Evolutionary conservation across 2,329 filamentous ascomycete species (phyloP).

Genomic region (Claviceps fusiformis): DNA sequence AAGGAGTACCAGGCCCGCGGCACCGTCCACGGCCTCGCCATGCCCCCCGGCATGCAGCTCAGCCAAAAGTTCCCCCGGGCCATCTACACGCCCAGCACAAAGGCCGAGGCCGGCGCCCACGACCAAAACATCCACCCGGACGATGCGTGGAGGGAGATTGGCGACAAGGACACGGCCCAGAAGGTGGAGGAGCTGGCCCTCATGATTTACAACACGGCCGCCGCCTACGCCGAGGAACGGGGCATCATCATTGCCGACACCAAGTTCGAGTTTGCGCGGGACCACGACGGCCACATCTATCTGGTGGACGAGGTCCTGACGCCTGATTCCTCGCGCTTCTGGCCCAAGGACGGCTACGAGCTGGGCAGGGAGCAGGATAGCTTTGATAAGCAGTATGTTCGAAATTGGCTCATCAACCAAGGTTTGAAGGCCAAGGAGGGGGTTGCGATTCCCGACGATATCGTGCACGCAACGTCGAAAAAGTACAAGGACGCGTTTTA

Average conservation of each 20-base stretch:
- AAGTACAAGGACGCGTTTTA: slow-evolving; percentile 20
- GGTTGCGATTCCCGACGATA: slow-evolving; percentile 48
- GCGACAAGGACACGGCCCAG: slow-evolving; percentile 18
- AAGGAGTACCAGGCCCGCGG: slow-evolving; percentile 55
- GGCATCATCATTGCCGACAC: slow-evolving; percentile 29
- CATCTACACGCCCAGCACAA: slow-evolving; percentile 61
- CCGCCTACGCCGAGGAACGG: slow-evolving; percentile 41
- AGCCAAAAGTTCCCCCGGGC: slow-evolving; percentile 56
- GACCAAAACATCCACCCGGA: slow-evolving; percentile 76
- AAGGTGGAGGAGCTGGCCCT: slow-evolving; percentile 19
- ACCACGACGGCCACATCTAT: slow-evolving; percentile 32
- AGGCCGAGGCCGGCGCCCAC: slow-evolving; percentile 65
- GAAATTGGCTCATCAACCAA: slow-evolving; percentile 65
- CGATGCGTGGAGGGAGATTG: slow-evolving; percentile 34
- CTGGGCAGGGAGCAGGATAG: slow-evolving; percentile 64
- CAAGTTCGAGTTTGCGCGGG: slow-evolving; percentile 34
- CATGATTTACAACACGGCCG: slow-evolving; percentile 28
- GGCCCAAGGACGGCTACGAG: slow-evolving; percentile 52
- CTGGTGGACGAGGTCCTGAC: slow-evolving; percentile 72
- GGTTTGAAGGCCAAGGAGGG: slow-evolving; percentile 43
- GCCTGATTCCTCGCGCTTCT: slow-evolving; percentile 75
- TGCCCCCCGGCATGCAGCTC: slow-evolving; percentile 55
- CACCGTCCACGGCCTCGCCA: slow-evolving; percentile 65
- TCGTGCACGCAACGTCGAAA: slow-evolving; percentile 8
- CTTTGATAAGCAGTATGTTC: slow-evolving; percentile 77